Base-by-base conservation (phyloP, 208 protist species). In the Wallacemonas sp. region DNA sequence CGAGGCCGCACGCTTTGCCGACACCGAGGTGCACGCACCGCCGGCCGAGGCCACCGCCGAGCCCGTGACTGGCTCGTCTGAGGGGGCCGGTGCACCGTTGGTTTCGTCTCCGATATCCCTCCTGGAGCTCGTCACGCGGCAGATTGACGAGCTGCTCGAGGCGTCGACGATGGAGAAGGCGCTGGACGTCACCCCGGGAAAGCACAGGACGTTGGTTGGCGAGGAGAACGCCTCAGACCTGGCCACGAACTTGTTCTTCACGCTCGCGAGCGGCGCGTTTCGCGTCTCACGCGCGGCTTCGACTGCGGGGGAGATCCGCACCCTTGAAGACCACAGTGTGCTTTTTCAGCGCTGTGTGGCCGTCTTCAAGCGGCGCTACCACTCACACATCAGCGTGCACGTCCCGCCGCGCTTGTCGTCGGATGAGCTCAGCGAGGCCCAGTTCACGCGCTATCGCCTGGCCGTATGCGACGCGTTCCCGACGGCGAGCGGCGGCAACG, bases 201-300 rank as follows among this genome's bases (percentile, higher is more conserved):
- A 22, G 44, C n/a, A n/a, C 26, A 26, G 29, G 11, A 8, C 49
- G 8, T 25, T 41, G n/a, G 39, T 36, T 2, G 25, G 52, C 26
- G 52, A 59, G 18, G 32, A 59, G 29, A 59, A 59, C 32, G 26
- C 16, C 5, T 11, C 3, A 0, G 31, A 59, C 26, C 26, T 59
- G 3, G 26, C 25, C 12, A 42, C 52, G 0, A 59, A 59, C 20
- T n/a, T 59, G 52, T 59, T 59, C 20, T 59, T 59, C 32, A 41
- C 52, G 5, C 52, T 59, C n/a, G 52, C 52, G 32, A 44, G 14
- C 32, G 1, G 10, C 11, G 52, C 52, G 4, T 59, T 59, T 23
- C 26, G 29, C 5, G 3, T 41, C 31, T 59, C 52, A 3, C 32
- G 44, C n/a, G 44, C 44, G 5, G 0, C 44, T 23, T 26, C n/a